A percentile compares a stretch with the other conserved stretches of the same genome.
Conservation (phyloP, 2,329 filamentous ascomycete genomes). For the Myriosclerotinia curreyana region DNA sequence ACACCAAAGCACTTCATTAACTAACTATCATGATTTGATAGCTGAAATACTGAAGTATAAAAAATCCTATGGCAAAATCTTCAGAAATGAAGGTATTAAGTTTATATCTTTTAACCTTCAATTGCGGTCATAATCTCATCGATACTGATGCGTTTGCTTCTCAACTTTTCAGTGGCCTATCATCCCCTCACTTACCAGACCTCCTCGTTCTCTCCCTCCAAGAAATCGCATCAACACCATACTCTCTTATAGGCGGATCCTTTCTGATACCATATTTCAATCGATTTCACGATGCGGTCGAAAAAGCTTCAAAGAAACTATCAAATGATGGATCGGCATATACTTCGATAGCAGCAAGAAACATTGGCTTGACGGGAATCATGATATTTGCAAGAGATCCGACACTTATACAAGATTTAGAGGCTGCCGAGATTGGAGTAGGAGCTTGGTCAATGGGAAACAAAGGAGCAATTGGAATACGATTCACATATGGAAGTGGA, state of each 20-base stretch:
- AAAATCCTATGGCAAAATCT: background rate
- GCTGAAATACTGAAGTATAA: background rate
- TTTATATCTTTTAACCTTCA: slow-evolving; percentile 82
- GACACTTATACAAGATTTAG: slow-evolving; percentile 59
- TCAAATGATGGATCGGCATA: slow-evolving; percentile 48
- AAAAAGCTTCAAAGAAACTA: slow-evolving; percentile 55
- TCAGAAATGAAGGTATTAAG: slow-evolving; percentile 46
- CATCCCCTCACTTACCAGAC: slow-evolving; percentile 56
- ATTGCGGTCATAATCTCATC: slow-evolving; percentile 73
- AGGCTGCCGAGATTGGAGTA: slow-evolving; percentile 79
- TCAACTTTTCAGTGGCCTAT: slow-evolving; percentile 63
- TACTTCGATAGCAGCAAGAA: slow-evolving; percentile 65
- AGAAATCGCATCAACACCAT: slow-evolving; percentile 80
- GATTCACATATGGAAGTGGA: slow-evolving; percentile 56
- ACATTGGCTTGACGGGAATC: slow-evolving; percentile 86
- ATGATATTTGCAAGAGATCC: slow-evolving; percentile 75
- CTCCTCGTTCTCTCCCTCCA: slow-evolving; percentile 71
- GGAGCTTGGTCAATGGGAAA: slow-evolving; percentile 89
- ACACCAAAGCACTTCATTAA: background rate
- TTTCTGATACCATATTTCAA: slow-evolving; percentile 74
- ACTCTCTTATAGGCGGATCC: slow-evolving; percentile 81
- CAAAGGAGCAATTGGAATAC: slow-evolving; percentile 84
- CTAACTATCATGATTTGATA: background rate
- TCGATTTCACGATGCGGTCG: slow-evolving; percentile 67
- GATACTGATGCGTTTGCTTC: slow-evolving; percentile 67